Percentiles rank a stretch among this genome's conserved stretches.
phyloP scores from a whole-genome alignment of 2,329 filamentous ascomycete genomes.

The Colletotrichum melonis region DNA sequence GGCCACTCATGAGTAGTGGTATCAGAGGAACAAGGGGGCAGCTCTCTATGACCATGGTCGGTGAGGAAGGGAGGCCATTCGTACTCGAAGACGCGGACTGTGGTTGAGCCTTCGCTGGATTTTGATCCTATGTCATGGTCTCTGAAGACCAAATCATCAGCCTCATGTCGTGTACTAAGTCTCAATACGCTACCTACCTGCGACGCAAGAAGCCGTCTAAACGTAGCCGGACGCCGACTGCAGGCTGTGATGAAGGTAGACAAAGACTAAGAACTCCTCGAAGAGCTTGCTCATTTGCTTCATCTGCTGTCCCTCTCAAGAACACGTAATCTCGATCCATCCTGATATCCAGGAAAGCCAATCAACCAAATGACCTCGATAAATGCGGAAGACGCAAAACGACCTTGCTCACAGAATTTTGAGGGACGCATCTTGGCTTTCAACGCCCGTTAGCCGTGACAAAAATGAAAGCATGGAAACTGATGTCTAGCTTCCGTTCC shows the following conservation, averaged over 20 bases:
- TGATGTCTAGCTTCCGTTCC: background rate
- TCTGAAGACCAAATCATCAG: background rate
- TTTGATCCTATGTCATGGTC: background rate
- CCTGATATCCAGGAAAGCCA: background rate
- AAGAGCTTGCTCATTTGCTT: background rate
- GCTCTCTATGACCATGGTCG: background rate
- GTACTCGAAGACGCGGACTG: conserved; percentile 4
- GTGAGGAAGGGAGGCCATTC: conserved; percentile 13
- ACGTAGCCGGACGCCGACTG: background rate
- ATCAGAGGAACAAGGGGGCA: no score
- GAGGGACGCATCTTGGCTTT: background rate
- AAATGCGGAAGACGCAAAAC: no score
- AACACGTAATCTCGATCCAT: conserved; percentile 10
- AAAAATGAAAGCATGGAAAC: conserved; percentile 7
- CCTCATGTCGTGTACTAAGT: background rate
- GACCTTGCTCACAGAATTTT: conserved; percentile 1
- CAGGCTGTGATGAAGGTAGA: background rate
- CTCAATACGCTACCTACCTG: background rate
- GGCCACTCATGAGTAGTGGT: conserved; percentile 17
- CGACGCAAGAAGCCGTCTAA: conserved; percentile 8
- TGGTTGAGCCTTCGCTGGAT: background rate
- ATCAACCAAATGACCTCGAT: background rate
- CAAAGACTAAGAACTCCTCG: background rate
- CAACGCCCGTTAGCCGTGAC: background rate
- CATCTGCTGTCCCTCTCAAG: background rate